Conservation (phyloP, 2,329 filamentous ascomycete species). For the Pseudodiploospora longispora region DNA sequence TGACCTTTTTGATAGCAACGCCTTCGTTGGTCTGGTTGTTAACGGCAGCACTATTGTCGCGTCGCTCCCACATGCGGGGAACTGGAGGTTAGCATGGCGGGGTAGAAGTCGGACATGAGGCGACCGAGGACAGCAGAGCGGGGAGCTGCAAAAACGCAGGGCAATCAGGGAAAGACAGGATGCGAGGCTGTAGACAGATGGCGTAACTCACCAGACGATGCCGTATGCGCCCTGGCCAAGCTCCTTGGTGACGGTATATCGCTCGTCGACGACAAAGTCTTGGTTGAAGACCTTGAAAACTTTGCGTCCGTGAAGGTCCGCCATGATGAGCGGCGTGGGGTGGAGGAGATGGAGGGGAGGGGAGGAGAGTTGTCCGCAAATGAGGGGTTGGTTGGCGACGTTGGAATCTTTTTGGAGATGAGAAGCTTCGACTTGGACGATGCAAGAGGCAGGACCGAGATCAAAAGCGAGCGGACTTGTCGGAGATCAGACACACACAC, state of each 20-base stretch:
- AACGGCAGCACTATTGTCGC: constrained; percentile 66
- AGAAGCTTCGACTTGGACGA: too few species aligned
- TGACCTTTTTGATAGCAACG: constrained; percentile 98
- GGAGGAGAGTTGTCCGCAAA: too few species aligned
- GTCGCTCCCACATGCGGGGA: constrained; percentile 7
- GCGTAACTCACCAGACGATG: constrained; percentile 74
- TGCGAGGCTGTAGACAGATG: constrained; percentile 4
- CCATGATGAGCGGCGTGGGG: constrained; percentile 19
- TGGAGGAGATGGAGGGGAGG: background rate
- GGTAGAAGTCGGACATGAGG: constrained; percentile 12
- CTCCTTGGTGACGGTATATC: constrained; percentile 98
- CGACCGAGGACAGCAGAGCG: too few species aligned
- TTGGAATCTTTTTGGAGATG: too few species aligned
- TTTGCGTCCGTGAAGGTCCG: constrained; percentile 56
- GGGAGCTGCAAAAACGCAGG: background rate
- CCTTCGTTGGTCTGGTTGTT: constrained; percentile 88
- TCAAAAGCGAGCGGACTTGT: too few species aligned
- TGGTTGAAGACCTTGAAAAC: constrained; percentile 99
- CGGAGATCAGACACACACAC: too few species aligned
- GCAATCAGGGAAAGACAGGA: constrained; percentile 10
- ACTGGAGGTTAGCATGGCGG: constrained; percentile 13
- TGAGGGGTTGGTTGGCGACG: too few species aligned
- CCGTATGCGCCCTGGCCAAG: constrained; percentile 96
- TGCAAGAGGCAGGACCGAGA: too few species aligned
- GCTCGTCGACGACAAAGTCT: constrained; percentile 96